Percentiles rank a stretch among this genome's conserved stretches.
These are phyloP conservation scores for Hymenoscyphus infarciens DNA, from an alignment of 2,329 filamentous ascomycete genomes.

Conservation along the genomic window DNA sequence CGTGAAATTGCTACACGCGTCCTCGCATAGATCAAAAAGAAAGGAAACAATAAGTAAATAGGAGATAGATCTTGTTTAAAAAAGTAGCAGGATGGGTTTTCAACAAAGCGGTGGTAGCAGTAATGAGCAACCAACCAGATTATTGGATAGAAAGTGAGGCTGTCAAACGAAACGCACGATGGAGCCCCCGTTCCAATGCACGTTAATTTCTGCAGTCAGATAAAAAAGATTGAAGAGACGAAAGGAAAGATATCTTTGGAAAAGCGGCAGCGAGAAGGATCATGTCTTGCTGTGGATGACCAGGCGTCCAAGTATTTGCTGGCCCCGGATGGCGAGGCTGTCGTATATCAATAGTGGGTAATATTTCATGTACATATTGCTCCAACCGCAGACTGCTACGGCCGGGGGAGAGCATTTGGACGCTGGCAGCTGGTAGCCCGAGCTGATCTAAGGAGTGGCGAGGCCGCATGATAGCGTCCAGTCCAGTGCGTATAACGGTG, in stretches of 20 bases:
- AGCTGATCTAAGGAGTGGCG: slow-evolving; percentile 1
- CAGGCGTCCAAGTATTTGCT: background rate
- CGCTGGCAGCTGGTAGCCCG: background rate
- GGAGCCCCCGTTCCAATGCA: background rate
- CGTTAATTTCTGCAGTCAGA: background rate
- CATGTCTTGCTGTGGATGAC: slow-evolving; percentile 2
- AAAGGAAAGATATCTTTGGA: background rate
- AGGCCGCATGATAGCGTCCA: slow-evolving; percentile 2
- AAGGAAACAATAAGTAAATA: slow-evolving; percentile 13
- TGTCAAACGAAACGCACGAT: slow-evolving; percentile 16
- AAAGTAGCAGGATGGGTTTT: background rate
- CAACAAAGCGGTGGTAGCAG: slow-evolving; percentile 1
- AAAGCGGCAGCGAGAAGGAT: slow-evolving; percentile 1
- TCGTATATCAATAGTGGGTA: slow-evolving; percentile 2
- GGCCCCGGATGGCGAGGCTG: slow-evolving; percentile 5
- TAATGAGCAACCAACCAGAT: background rate
- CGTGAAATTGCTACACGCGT: slow-evolving; percentile 12
- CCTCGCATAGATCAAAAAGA: slow-evolving; percentile 12
- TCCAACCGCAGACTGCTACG: background rate
- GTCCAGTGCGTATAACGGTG: background rate
- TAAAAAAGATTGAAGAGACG: background rate
- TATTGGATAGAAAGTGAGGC: slow-evolving; percentile 17
- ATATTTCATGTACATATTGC: background rate
- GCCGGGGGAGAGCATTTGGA: background rate
- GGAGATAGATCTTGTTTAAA: background rate